Conservation (phyloP, 139 green algal genomes). For the Deuterostichococcus epilithicus region DNA sequence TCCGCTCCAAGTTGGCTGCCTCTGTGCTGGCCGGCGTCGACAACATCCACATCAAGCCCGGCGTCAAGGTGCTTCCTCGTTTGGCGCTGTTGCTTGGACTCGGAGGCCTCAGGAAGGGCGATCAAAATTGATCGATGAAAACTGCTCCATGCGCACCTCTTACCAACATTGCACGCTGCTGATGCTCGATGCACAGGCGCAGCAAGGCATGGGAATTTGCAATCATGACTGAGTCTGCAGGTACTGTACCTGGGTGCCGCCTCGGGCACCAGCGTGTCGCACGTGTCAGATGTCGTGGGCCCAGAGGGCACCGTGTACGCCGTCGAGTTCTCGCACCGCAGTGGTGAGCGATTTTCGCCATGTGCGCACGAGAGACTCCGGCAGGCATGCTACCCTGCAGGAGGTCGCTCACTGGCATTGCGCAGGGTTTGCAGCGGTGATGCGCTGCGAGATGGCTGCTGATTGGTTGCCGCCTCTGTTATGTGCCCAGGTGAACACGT, state of each 20-base stretch:
- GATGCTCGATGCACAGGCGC: too few species aligned
- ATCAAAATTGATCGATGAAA: too few species aligned
- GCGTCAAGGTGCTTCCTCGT: slow-evolving; percentile 55
- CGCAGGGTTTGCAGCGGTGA: neutral
- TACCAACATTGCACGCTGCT: too few species aligned
- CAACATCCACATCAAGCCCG: slow-evolving; percentile 98
- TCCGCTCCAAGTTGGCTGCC: slow-evolving; percentile 94
- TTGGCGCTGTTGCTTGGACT: neutral
- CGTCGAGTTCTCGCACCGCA: slow-evolving; percentile 98
- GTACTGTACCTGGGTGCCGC: slow-evolving; percentile 96
- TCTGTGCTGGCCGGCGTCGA: slow-evolving; percentile 96
- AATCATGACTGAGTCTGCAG: slow-evolving; percentile 7
- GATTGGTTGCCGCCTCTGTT: neutral
- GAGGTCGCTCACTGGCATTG: neutral
- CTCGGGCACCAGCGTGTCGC: slow-evolving; percentile 87
- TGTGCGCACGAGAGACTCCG: neutral
- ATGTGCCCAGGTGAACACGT: neutral
- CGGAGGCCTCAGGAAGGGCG: too few species aligned
- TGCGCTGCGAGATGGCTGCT: neutral
- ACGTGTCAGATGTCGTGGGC: slow-evolving; percentile 91
- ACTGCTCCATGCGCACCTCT: neutral
- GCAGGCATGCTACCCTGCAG: neutral
- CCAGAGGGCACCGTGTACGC: slow-evolving; percentile 94
- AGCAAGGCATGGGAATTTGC: neutral
- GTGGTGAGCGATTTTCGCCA: slow-evolving; percentile 24